Base-by-base conservation (phyloP, 495 filamentous ascomycete genomes). In the Halenospora varia region DNA sequence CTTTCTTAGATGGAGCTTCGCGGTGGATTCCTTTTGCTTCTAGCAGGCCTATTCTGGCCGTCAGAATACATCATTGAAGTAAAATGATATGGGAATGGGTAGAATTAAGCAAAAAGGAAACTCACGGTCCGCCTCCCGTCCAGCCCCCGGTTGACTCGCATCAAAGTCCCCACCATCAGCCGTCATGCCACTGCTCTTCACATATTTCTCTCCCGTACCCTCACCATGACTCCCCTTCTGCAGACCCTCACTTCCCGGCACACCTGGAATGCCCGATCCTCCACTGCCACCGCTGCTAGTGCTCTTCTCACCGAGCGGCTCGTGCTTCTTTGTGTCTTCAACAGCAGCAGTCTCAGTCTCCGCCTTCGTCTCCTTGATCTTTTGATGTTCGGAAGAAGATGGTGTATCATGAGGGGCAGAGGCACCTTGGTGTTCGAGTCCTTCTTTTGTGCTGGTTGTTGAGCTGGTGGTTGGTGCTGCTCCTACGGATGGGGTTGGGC, bases 101-200 rank as follows among this genome's bases (percentile, higher is more conserved):
- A n/a, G n/a, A n/a, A n/a, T n/a, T n/a, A n/a, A n/a, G n/a, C n/a
- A 20, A 49, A 29, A 17, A 35, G 23, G 13, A 42, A 26, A 77
- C 84, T 72, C 73, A 87, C 85, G 76, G 63, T 86, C 81, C 50
- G 84, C 85, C 66, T 88, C 85, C 29, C 67, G 65, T 0, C 83
- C 85, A 6, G 85, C 85, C 8, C 85, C 85, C 0, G 85, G 78
- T 22, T 73, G 74, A 24, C 76, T 70, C 46, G 82, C 69, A 71
- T 88, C 85, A 62, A 88, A 75, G 62, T 87, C 67, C 17, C 82
- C 69, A 56, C 84, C 71, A 56, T 84, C 77, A 61, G 82, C 70
- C 55, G 75, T 60, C 55, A 85, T 61, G 4, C 77, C 82, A 25
- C 77, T 76, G 49, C 75, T 79, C 66, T 72, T 78, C 44, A 80